Conservation (phyloP, 345 rosid species). For the Acer yangbiense region DNA sequence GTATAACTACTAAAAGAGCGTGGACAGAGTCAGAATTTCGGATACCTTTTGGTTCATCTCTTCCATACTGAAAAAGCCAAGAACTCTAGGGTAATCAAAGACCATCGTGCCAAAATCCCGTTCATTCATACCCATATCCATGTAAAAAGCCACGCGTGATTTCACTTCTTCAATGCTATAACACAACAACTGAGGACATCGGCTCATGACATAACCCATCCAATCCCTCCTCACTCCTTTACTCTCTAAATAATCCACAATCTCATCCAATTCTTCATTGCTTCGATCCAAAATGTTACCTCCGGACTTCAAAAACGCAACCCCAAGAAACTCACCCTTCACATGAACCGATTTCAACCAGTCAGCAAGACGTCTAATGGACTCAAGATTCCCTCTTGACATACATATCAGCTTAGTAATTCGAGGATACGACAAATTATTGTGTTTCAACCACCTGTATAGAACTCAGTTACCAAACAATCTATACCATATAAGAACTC, state of each 20-base stretch:
- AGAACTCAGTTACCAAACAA: constrained; percentile 19
- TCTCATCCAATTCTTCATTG: constrained; percentile 52
- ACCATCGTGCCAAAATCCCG: constrained; percentile 95
- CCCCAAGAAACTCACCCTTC: constrained; percentile 72
- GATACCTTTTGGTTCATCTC: constrained; percentile 87
- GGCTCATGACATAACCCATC: constrained; percentile 84
- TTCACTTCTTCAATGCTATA: constrained; percentile 64
- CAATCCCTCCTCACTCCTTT: constrained; percentile 80
- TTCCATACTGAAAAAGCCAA: constrained; percentile 63
- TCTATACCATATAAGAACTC: constrained; percentile 12
- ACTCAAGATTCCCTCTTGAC: constrained; percentile 69
- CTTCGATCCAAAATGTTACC: constrained; percentile 57
- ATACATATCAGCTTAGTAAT: constrained; percentile 72
- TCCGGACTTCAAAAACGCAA: constrained; percentile 64
- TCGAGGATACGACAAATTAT: constrained; percentile 65
- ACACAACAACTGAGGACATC: constrained; percentile 69
- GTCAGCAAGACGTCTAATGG: constrained; percentile 50
- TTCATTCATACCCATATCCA: constrained; percentile 78
- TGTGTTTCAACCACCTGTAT: constrained; percentile 94
- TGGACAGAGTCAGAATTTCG: neutral
- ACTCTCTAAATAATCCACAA: constrained; percentile 70
- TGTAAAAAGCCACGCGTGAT: constrained; percentile 63
- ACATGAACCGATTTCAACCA: constrained; percentile 85
- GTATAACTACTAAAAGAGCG: neutral
- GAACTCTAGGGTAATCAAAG: constrained; percentile 73